Evolutionary conservation across 257 asterid species (phyloP).

Genomic region (Verbascum thapsus): DNA sequence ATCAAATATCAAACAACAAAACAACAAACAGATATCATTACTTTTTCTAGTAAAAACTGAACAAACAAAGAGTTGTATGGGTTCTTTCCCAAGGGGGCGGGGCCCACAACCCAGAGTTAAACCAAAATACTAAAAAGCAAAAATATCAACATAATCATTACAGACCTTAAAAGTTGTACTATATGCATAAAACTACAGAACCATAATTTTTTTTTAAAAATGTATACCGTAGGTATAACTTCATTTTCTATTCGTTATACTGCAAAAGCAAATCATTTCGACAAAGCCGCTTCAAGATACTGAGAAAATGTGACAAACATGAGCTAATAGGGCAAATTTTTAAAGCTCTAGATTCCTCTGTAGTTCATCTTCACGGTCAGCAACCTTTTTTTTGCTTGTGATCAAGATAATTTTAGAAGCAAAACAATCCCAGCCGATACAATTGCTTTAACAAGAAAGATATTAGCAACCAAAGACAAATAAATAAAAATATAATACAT

Average conservation of each 20-base stretch:
- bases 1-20: not conserved
- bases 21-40: not conserved
- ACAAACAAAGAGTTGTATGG: not conserved
- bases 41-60: not conserved
- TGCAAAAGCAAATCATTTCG: not conserved
- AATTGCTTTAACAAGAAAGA: slow-evolving; percentile 5
- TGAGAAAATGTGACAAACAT: not conserved
- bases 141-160: not conserved
- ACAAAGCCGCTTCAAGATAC: not conserved
- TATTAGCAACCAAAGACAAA: not conserved
- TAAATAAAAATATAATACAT: not conserved
- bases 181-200: not conserved
- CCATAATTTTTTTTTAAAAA: not conserved
- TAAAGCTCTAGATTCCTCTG: not conserved
- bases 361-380: not conserved
- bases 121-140: not conserved
- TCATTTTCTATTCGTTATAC: not conserved
- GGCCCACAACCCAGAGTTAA: not conserved
- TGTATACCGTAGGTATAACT: slow-evolving; percentile 3
- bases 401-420: slow-evolving; percentile 10
- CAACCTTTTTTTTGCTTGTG: slow-evolving; percentile 10
- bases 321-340: not conserved
- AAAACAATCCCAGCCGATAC: slow-evolving; percentile 7
- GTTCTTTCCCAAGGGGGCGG: not conserved
- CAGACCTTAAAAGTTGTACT: not conserved